Evolutionary conservation across 495 filamentous ascomycete genomes (phyloP).

Genomic region (Collariella sp.): DNA sequence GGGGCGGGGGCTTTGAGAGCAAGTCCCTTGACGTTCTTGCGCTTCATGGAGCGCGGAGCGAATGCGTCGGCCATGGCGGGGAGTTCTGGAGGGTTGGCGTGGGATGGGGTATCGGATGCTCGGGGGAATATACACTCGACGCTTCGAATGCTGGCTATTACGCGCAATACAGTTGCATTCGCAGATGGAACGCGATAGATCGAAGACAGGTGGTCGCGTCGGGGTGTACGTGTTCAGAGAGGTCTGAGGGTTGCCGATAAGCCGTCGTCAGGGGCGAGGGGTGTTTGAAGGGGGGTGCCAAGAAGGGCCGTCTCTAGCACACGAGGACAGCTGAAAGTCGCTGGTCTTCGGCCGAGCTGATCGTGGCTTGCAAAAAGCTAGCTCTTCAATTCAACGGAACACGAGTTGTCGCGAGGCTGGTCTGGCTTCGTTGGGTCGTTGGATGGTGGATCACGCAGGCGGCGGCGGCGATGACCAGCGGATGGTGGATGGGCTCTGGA

Average conservation of each 20-base stretch:
- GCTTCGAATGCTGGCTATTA: neutral
- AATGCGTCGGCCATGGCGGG: constrained; percentile 73
- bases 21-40: constrained; percentile 97
- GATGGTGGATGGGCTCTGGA: neutral
- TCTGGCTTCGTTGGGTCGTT: neutral
- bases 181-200: neutral
- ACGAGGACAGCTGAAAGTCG: neutral
- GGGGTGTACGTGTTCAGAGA: neutral
- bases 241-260: neutral
- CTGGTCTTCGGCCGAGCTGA: neutral
- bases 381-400: neutral
- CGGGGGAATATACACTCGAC: neutral
- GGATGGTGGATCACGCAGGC: neutral
- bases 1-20: constrained; percentile 63
- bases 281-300: constrained; percentile 1
- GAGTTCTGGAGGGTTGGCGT: neutral
- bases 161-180: neutral
- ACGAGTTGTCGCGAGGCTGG: neutral
- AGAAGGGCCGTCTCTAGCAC: neutral
- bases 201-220: neutral
- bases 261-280: constrained; percentile 1
- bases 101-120: neutral
- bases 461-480: neutral
- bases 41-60: constrained; percentile 84
- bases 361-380: neutral